A percentile compares a stretch with the other conserved stretches of the same genome.
phyloP scores from a whole-genome alignment of 163 green algal genomes.

The Scenedesmus sp. region DNA sequence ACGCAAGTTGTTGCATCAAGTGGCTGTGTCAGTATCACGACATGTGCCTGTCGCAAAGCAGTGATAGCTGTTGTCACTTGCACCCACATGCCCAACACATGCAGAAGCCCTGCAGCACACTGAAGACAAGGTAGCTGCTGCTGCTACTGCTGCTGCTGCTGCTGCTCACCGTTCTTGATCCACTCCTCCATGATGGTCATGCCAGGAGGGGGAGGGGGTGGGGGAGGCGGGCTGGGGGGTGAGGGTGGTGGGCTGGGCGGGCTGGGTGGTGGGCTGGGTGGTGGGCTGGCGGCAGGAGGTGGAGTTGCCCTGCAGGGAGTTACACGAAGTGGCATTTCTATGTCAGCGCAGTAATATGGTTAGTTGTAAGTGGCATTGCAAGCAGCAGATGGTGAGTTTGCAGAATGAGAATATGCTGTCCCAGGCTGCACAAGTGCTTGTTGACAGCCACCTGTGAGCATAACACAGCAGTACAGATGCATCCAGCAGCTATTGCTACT shows the following conservation, averaged over 20 bases:
- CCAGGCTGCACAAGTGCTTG: neutral
- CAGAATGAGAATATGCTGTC: neutral
- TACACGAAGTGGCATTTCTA: neutral
- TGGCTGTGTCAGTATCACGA: too few relatives aligned
- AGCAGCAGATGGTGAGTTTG: too few relatives aligned
- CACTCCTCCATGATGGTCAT: conserved; percentile 48
- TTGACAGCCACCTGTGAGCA: neutral
- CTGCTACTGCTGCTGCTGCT: neutral
- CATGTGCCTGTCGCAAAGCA: too few relatives aligned
- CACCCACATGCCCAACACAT: too few relatives aligned
- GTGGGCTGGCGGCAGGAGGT: neutral
- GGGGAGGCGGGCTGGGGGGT: neutral
- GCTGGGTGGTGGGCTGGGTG: conserved; percentile 17
- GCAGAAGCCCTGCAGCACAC: too few relatives aligned
- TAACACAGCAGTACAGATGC: neutral
- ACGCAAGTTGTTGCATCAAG: too few relatives aligned
- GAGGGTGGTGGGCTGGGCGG: neutral
- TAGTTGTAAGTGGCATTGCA: too few relatives aligned
- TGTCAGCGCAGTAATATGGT: neutral
- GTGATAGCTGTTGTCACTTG: too few relatives aligned
- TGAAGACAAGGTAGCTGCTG: neutral
- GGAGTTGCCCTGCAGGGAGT: neutral
- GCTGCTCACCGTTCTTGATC: conserved; percentile 39
- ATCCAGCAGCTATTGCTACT: too few relatives aligned
- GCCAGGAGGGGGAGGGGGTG: conserved; percentile 24